A percentile compares a stretch with the other conserved stretches of the same genome.
These are phyloP conservation scores for Brassica incana DNA, from an alignment of 345 rosid species.

Conservation along the genomic window DNA sequence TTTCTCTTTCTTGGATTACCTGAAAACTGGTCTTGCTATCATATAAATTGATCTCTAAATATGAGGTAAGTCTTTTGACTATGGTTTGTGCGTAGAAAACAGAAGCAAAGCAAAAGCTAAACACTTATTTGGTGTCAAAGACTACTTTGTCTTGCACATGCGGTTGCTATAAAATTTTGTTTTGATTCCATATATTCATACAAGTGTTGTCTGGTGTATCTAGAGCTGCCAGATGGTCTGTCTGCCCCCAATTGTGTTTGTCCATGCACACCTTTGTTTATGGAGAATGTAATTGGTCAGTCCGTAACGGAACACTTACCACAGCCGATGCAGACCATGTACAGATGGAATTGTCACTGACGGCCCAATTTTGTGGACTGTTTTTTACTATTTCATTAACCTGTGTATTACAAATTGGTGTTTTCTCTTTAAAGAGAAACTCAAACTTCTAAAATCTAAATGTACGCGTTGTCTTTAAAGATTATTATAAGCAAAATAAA, in stretches of 20 bases:
- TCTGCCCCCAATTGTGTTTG: background rate
- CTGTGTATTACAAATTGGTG: too few species aligned
- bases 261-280: background rate
- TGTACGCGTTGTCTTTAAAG: too few species aligned
- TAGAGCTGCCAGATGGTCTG: background rate
- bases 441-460: too few species aligned
- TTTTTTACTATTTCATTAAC: too few species aligned
- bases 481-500: too few species aligned
- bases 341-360: too few species aligned
- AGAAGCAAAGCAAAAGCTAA: background rate
- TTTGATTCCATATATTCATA: constrained; percentile 9
- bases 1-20: constrained; percentile 63
- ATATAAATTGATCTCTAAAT: constrained; percentile 34
- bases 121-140: background rate
- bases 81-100: background rate
- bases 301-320: too few species aligned
- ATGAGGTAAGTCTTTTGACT: background rate
- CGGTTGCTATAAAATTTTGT: constrained; percentile 10
- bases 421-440: too few species aligned
- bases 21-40: constrained; percentile 56
- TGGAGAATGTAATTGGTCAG: background rate
- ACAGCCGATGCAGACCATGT: too few species aligned
- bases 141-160: too few species aligned
- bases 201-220: background rate
- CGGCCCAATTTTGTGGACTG: too few species aligned